A percentile compares a stretch with the other conserved stretches of the same genome.
These are phyloP conservation scores for Coccinonectria pachysandricola DNA, from an alignment of 2,329 filamentous ascomycete species.

Conservation along the genomic window DNA sequence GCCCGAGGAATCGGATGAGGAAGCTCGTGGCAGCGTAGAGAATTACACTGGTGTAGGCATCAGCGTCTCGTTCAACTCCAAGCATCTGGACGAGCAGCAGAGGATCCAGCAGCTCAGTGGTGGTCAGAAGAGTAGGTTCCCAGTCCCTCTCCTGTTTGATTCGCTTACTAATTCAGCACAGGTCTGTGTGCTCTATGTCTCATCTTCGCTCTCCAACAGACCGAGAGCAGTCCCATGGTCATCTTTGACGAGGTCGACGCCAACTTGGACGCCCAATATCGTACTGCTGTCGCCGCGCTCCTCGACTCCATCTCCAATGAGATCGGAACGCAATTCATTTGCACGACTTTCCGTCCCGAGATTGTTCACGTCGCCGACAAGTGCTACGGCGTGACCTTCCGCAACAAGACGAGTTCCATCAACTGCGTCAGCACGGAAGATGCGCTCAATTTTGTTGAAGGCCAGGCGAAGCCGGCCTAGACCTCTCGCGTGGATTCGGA, in stretches of 20 bases:
- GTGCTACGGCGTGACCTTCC: conserved; percentile 92
- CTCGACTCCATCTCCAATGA: conserved; percentile 66
- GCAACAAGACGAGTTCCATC: conserved; percentile 88
- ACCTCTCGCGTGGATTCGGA: neutral
- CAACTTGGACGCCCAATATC: conserved; percentile 95
- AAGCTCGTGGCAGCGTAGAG: conserved; percentile 66
- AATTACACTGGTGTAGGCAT: conserved; percentile 96
- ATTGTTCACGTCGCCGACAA: conserved; percentile 94
- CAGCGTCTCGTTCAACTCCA: conserved; percentile 96
- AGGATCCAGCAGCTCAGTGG: conserved; percentile 94
- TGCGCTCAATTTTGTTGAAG: conserved; percentile 89
- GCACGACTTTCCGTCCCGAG: conserved; percentile 95
- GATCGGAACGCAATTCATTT: conserved; percentile 76
- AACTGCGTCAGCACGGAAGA: conserved; percentile 81
- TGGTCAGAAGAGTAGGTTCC: conserved; percentile 91
- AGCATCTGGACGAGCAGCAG: conserved; percentile 90
- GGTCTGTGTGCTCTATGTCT: conserved; percentile 92
- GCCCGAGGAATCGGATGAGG: conserved; percentile 52
- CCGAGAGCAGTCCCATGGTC: conserved; percentile 95
- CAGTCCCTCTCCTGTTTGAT: too few species aligned
- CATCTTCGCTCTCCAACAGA: conserved; percentile 97
- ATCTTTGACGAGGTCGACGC: conserved; percentile 99
- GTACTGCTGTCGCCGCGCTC: conserved; percentile 86
- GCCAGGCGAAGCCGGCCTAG: conserved; percentile 43
- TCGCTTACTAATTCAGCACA: too few species aligned